phyloP scores from a whole-genome alignment of 257 asterid genomes.

The Scutellaria minor region DNA sequence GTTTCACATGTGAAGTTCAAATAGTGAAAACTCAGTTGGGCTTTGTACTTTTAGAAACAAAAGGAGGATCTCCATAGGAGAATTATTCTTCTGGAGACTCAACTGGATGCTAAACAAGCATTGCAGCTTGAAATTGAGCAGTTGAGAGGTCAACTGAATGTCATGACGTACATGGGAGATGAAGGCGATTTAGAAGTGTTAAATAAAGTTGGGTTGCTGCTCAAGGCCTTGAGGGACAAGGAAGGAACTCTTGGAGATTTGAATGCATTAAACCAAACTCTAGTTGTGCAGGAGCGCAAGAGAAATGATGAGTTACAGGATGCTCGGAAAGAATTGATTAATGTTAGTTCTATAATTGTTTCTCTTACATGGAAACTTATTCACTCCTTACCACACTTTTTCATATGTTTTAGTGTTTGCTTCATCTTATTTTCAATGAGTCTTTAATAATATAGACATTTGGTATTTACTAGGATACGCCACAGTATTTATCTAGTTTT shows the following conservation, averaged over 20 bases:
- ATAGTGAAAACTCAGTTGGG: constrained; percentile 21
- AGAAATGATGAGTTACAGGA: constrained; percentile 89
- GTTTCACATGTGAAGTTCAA: constrained; percentile 32
- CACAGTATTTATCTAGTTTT: not conserved
- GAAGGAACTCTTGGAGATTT: constrained; percentile 72
- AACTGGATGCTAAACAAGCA: constrained; percentile 77
- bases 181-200: constrained; percentile 72
- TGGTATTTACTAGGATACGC: constrained; percentile 24
- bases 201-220: constrained; percentile 56
- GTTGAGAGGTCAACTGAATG: constrained; percentile 68
- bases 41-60: constrained; percentile 67
- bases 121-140: constrained; percentile 76
- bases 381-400: not conserved
- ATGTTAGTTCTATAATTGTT: constrained; percentile 54
- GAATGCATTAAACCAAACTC: constrained; percentile 62
- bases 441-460: constrained; percentile 14
- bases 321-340: constrained; percentile 87
- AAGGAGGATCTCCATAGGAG: constrained; percentile 72
- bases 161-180: constrained; percentile 64
- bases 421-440: not conserved
- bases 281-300: constrained; percentile 76
- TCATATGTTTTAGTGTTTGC: constrained; percentile 15
- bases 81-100: constrained; percentile 71
- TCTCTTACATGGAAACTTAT: constrained; percentile 11
- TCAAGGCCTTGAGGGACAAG: constrained; percentile 71